Evolutionary conservation across 192 early-diverging fungal species (phyloP).

Genomic region (Endogone sp.): DNA sequence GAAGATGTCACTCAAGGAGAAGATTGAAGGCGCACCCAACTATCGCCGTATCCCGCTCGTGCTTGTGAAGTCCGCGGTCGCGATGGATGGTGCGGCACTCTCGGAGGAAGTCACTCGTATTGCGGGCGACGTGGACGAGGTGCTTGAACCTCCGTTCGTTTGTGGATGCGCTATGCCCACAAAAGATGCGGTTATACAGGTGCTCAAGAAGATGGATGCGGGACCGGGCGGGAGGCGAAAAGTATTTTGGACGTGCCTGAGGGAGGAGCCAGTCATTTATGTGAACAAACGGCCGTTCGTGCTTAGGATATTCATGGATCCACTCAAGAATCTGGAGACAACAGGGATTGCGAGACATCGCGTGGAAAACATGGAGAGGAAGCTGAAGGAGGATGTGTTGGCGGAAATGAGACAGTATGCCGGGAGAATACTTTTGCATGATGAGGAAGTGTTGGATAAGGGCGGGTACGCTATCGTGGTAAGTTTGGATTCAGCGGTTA

Average conservation of each 20-base stretch:
- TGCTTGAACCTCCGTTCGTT: constrained; percentile 29
- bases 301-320: constrained; percentile 52
- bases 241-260: constrained; percentile 57
- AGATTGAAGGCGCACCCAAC: constrained; percentile 60
- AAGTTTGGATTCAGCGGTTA: constrained; percentile 13
- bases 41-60: constrained; percentile 45
- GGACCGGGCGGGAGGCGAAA: constrained; percentile 36
- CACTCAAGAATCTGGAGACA: constrained; percentile 60
- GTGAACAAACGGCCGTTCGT: constrained; percentile 58
- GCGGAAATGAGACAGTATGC: constrained; percentile 44
- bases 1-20: constrained; percentile 52
- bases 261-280: constrained; percentile 66
- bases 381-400: constrained; percentile 54
- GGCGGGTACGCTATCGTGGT: constrained; percentile 49
- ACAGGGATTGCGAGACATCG: constrained; percentile 60
- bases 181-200: constrained; percentile 47
- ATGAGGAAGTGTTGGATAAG: constrained; percentile 40
- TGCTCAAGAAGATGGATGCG: constrained; percentile 42
- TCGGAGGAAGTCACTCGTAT: constrained; percentile 8
- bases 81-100: not conserved
- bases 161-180: constrained; percentile 64
- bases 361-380: constrained; percentile 59
- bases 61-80: constrained; percentile 16
- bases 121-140: constrained; percentile 16
- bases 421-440: constrained; percentile 53